A percentile compares a stretch with the other conserved stretches of the same genome.
Evolutionary conservation across 2,329 filamentous ascomycete species (phyloP).

Genomic region (Pyrenochaeta sp.): DNA sequence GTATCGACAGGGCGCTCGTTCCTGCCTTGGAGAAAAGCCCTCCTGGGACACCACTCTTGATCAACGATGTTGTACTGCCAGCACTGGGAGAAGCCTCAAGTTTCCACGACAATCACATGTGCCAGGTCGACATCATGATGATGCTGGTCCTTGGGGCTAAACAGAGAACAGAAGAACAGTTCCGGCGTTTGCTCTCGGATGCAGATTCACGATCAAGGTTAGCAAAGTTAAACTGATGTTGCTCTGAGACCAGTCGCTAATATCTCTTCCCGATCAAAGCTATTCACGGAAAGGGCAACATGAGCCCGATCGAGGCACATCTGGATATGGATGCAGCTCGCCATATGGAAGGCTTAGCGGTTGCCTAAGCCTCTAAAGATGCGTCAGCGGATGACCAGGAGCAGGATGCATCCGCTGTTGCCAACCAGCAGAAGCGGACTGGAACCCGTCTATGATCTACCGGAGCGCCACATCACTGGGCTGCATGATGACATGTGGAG

Average conservation of each 20-base stretch:
- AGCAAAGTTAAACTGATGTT: constrained; percentile 15
- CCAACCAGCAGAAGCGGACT: constrained; percentile 10
- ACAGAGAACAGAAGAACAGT: constrained; percentile 11
- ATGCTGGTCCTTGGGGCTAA: constrained; percentile 30
- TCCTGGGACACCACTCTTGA: constrained; percentile 33
- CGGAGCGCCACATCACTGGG: not conserved
- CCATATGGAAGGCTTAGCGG: not conserved
- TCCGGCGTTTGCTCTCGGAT: constrained; percentile 17
- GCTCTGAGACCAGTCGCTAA: no score
- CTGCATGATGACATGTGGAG: not conserved
- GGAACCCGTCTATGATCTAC: constrained; percentile 13
- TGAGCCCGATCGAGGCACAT: constrained; percentile 9
- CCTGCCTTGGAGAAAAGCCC: constrained; percentile 38
- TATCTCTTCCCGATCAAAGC: no score
- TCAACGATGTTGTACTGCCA: constrained; percentile 42
- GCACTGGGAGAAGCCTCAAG: constrained; percentile 17
- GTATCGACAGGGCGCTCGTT: constrained; percentile 42
- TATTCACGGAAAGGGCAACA: not conserved
- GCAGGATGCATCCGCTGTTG: not conserved
- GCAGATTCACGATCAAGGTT: constrained; percentile 29
- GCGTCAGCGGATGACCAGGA: not conserved
- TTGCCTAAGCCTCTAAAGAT: not conserved
- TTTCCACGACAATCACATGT: constrained; percentile 26
- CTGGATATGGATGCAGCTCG: constrained; percentile 1
- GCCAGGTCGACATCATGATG: constrained; percentile 41